These are phyloP conservation scores for Crassisporium funariophilum DNA, from an alignment of 768 basidiomycete genomes.

Conservation along the genomic window DNA sequence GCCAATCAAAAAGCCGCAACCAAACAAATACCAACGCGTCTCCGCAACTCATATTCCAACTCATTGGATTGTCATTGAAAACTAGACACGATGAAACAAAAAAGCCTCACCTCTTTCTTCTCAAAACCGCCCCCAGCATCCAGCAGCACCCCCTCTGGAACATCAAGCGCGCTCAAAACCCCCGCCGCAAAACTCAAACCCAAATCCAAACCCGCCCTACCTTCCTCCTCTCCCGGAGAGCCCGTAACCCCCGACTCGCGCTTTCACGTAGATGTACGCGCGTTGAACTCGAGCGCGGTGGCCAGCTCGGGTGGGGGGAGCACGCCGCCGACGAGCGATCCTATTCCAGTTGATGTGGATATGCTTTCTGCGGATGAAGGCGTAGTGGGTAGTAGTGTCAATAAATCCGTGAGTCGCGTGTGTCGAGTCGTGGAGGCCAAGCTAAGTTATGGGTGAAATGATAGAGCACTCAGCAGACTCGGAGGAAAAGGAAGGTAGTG, in stretches of 20 bases:
- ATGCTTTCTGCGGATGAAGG: slow-evolving; percentile 60
- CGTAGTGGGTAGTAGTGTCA: slow-evolving; percentile 28
- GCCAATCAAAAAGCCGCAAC: too few species aligned
- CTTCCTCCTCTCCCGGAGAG: slow-evolving; percentile 32
- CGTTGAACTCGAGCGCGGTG: slow-evolving; percentile 39
- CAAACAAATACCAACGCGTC: slow-evolving; percentile 41
- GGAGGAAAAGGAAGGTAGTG: slow-evolving; percentile 69
- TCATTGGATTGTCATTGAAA: too few species aligned
- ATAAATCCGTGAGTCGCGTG: slow-evolving; percentile 34
- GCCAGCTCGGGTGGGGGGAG: slow-evolving; percentile 37
- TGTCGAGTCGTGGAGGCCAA: not conserved
- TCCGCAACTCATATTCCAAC: too few species aligned
- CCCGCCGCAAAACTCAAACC: slow-evolving; percentile 17
- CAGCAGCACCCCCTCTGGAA: slow-evolving; percentile 17
- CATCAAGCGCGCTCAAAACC: slow-evolving; percentile 24
- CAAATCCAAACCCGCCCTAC: slow-evolving; percentile 33
- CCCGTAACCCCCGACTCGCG: slow-evolving; percentile 45
- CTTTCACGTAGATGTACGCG: slow-evolving; percentile 24
- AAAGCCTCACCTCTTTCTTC: slow-evolving; percentile 74
- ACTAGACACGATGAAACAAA: slow-evolving; percentile 65
- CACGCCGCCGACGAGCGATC: slow-evolving; percentile 79
- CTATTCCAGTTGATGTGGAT: slow-evolving; percentile 74
- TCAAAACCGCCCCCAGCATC: slow-evolving; percentile 35
- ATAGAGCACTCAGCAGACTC: slow-evolving; percentile 30
- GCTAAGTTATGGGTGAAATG: not conserved